Percentiles rank a stretch among this genome's conserved stretches.
phyloP scores from a whole-genome alignment of 257 asterid species.

The Orobanche coerulescens region DNA sequence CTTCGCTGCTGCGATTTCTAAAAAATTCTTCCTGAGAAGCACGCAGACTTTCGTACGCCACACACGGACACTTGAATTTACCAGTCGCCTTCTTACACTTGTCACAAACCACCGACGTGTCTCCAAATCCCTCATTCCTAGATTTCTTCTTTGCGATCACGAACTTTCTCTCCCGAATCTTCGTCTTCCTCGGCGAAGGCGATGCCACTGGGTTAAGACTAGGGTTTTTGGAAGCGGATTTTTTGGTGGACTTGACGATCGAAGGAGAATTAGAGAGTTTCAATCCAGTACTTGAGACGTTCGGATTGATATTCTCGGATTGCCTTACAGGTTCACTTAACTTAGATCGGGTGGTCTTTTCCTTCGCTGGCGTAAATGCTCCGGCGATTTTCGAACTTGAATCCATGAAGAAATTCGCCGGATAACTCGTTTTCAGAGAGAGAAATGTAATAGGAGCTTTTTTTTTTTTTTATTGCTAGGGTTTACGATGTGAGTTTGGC shows the following conservation, averaged over 20 bases:
- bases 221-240: constrained; percentile 34
- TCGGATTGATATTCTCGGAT: constrained; percentile 57
- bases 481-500: constrained; percentile 16
- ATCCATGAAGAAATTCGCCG: constrained; percentile 29
- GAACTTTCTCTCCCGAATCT: constrained; percentile 59
- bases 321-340: constrained; percentile 17
- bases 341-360: constrained; percentile 32
- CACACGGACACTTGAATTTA: constrained; percentile 59
- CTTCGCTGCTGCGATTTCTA: constrained; percentile 25
- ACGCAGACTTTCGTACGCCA: constrained; percentile 69
- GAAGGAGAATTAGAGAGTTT: constrained; percentile 40
- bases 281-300: constrained; percentile 34
- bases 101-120: constrained; percentile 34
- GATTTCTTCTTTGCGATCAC: constrained; percentile 58
- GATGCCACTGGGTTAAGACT: constrained; percentile 30
- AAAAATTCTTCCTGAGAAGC: constrained; percentile 84
- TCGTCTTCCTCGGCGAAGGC: constrained; percentile 49
- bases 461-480: background rate
- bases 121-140: constrained; percentile 24
- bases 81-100: constrained; percentile 43
- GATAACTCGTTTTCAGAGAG: background rate
- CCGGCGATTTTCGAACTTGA: constrained; percentile 21
- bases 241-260: constrained; percentile 36
- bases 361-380: constrained; percentile 32
- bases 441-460: background rate